Conservation (phyloP, 164 flowering plant species). For the Magnolia sinica region DNA sequence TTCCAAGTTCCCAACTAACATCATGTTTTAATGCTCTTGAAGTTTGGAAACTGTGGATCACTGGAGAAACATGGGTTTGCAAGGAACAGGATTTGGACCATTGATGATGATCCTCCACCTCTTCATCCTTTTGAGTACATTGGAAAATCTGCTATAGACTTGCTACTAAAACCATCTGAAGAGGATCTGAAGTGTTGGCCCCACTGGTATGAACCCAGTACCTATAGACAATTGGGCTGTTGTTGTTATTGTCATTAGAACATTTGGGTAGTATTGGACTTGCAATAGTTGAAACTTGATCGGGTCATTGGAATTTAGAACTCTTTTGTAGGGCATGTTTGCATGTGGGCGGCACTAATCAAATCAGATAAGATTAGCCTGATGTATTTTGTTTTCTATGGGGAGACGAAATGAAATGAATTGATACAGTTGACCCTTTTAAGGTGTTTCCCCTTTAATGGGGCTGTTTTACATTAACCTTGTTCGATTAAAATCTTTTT, state of each 20-base stretch:
- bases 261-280: background rate
- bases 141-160: conserved; percentile 65
- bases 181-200: conserved; percentile 92
- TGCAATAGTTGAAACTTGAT: background rate
- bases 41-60: too few species aligned
- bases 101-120: conserved; percentile 79
- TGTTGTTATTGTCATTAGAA: background rate
- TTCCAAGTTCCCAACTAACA: conserved; percentile 5
- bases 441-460: too few species aligned
- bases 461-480: too few species aligned
- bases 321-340: too few species aligned
- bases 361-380: too few species aligned
- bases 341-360: too few species aligned
- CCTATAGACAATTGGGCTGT: background rate
- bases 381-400: too few species aligned
- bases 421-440: too few species aligned
- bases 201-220: conserved; percentile 50
- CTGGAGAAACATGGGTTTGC: conserved; percentile 92
- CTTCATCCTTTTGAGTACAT: conserved; percentile 46
- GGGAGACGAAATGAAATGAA: too few species aligned
- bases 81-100: conserved; percentile 75
- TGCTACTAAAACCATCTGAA: conserved; percentile 77
- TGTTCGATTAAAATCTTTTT: background rate
- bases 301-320: too few species aligned
- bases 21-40: background rate